Percentiles rank a stretch among this genome's conserved stretches.
phyloP scores from a whole-genome alignment of 2,329 filamentous ascomycete genomes.

The Colletotrichum camelliae region DNA sequence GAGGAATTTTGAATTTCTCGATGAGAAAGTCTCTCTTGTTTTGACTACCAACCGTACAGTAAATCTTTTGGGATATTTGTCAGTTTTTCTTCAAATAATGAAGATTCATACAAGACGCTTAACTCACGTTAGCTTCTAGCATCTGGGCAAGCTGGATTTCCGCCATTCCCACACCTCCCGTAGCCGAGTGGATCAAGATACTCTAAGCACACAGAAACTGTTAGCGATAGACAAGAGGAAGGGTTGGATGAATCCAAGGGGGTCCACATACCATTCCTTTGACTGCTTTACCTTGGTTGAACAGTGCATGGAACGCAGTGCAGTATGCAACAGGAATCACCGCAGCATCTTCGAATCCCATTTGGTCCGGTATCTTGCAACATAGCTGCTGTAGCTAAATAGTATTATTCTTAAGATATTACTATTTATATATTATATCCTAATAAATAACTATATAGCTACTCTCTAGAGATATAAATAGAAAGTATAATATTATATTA shows the following conservation, averaged over 20 bases:
- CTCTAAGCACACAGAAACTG: constrained; percentile 22
- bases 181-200: constrained; percentile 20
- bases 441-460: too few species aligned
- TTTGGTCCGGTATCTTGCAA: constrained; percentile 30
- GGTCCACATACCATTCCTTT: background rate
- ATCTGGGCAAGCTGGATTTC: background rate
- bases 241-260: background rate
- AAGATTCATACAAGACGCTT: fast-evolving
- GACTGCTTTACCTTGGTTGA: constrained; percentile 16
- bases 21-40: background rate
- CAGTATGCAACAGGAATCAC: constrained; percentile 32
- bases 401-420: too few species aligned
- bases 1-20: background rate
- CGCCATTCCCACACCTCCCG: background rate
- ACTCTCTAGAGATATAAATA: too few species aligned
- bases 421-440: too few species aligned
- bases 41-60: constrained; percentile 1
- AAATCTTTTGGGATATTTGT: background rate
- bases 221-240: background rate
- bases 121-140: constrained; percentile 23
- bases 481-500: too few species aligned
- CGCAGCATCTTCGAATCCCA: constrained; percentile 34
- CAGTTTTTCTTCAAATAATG: background rate
- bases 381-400: too few species aligned
- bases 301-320: constrained; percentile 32